phyloP scores from a whole-genome alignment of 2,329 filamentous ascomycete species.

The Fonsecaea monophora region DNA sequence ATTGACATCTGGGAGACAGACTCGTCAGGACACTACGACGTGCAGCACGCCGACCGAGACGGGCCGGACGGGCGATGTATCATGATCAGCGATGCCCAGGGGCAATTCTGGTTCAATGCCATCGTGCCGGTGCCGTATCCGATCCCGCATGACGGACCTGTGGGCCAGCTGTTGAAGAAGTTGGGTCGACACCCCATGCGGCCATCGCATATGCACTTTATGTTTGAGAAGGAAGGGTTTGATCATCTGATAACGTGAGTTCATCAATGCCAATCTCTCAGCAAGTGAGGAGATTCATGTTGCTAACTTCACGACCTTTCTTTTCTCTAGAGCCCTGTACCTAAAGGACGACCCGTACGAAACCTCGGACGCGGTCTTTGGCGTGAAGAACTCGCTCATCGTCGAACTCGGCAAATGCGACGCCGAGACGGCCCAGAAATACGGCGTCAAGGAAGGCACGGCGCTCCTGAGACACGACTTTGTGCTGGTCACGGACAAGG shows the following conservation, averaged over 20 bases:
- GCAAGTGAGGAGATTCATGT: too few species aligned
- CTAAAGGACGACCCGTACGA: constrained; percentile 43
- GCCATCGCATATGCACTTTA: constrained; percentile 84
- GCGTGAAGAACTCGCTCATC: constrained; percentile 44
- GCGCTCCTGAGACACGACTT: constrained; percentile 41
- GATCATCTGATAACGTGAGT: constrained; percentile 84
- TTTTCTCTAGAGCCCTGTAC: constrained; percentile 41
- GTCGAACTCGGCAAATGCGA: constrained; percentile 42
- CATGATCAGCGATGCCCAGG: constrained; percentile 71
- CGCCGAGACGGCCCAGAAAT: constrained; percentile 40
- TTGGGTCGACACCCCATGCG: constrained; percentile 78
- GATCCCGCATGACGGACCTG: constrained; percentile 83
- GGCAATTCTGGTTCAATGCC: constrained; percentile 82
- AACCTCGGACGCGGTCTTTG: constrained; percentile 44
- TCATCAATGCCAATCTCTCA: not conserved
- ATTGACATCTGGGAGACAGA: constrained; percentile 89
- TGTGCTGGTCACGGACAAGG: constrained; percentile 57
- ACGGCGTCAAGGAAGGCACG: constrained; percentile 40
- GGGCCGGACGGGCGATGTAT: constrained; percentile 76
- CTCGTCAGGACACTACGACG: constrained; percentile 79
- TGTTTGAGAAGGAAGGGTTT: constrained; percentile 81
- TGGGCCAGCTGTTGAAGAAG: constrained; percentile 71
- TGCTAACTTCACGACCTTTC: too few species aligned
- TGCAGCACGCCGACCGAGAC: constrained; percentile 71
- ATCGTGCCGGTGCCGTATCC: constrained; percentile 86